Evolutionary conservation across 441 rosid genomes (phyloP).

Genomic region (Bocquillonia castaneifolia): DNA sequence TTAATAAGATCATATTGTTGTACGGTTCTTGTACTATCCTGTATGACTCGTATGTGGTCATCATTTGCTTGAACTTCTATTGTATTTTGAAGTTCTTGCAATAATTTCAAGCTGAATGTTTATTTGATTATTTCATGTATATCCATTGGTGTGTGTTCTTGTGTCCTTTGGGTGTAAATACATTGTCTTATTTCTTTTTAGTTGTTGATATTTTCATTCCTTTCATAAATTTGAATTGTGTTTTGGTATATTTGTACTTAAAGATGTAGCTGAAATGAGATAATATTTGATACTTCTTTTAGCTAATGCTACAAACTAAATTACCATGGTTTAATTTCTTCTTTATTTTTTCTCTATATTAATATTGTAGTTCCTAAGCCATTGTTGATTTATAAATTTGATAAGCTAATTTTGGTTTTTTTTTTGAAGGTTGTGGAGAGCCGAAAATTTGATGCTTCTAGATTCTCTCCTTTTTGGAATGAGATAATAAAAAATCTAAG

Average conservation of each 20-base stretch:
- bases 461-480: constrained; percentile 94
- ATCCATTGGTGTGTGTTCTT: background rate
- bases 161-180: background rate
- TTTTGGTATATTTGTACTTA: background rate
- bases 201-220: background rate
- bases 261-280: background rate
- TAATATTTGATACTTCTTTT: background rate
- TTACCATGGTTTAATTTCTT: background rate
- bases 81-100: background rate
- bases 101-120: background rate
- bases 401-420: constrained; percentile 18
- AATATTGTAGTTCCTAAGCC: constrained; percentile 8
- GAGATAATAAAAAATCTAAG: constrained; percentile 79
- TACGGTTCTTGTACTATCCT: background rate
- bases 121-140: background rate
- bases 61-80: background rate
- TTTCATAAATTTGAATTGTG: background rate
- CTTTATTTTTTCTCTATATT: background rate
- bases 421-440: constrained; percentile 48
- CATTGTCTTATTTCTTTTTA: background rate
- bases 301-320: background rate
- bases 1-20: too few relatives aligned
- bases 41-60: background rate
- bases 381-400: constrained; percentile 11
- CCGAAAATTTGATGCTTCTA: constrained; percentile 76